Base-by-base conservation (phyloP, 352 stramenopile species). In the Sclerospora graminicola region DNA sequence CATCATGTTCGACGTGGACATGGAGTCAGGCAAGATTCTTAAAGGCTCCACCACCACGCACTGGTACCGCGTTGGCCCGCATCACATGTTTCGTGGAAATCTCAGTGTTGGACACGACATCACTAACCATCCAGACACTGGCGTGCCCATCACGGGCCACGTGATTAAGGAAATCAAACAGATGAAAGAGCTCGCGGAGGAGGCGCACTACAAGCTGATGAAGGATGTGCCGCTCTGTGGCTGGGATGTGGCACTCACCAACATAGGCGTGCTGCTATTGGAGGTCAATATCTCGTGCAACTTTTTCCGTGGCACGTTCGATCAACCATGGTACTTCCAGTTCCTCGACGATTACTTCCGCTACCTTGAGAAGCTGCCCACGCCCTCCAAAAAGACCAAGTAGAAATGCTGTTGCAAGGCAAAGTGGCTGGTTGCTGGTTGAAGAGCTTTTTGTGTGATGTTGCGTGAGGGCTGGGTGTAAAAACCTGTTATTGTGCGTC, bases 1-100 rank as follows among this genome's bases (percentile, higher is more conserved):
- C 27, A 97, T 99, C 54, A 87, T 98, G 58, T 99, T 98, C 51
- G 93, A 99, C 64, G 89, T 98, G 5, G 91, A 99, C 66, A 82
- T 95, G 56, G 77, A 89, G 26, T 96, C 85, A 8, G 94, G 94
- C 28, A 76, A 82, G 41, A 96, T 98, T 53, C 41, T 84, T 15
- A 89, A 90, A 61, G 95, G 95, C 33, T 97, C 93, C 15, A 98
- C 92, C 23, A 98, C 97, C 63, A 93, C 78, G 19, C 93, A 99
- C 69, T 99, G 95, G 95, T 95, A 97, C 70, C 61, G 83, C 41
- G 70, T 96, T 19, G 89, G 89, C 8, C 65, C 70, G 20, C 62
- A 79, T 44, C 80, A 95, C 62, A 51, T 84, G 16, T 65, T 78
- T 40, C 67, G 58, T 11, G 75, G 66, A 47, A 83, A 79, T 42